Conservation (phyloP, 306 rosid species). For the Luffa acutangula region DNA sequence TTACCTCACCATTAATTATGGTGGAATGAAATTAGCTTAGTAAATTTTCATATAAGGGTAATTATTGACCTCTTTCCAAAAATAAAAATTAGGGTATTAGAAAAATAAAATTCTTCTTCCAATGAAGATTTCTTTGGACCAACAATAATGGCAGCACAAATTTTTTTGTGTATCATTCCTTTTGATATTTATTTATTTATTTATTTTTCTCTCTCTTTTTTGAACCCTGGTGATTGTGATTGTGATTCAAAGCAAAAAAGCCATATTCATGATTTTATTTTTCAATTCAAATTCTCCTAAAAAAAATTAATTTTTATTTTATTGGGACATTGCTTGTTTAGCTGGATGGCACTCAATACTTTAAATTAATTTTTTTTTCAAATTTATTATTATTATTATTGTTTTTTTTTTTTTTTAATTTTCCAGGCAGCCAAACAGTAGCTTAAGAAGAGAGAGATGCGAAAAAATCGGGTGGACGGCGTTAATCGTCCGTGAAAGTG, state of each 20-base stretch:
- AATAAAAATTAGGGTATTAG: neutral
- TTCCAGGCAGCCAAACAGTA: neutral
- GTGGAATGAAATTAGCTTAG: too few relatives aligned
- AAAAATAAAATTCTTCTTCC: conserved; percentile 32
- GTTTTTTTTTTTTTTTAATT: neutral
- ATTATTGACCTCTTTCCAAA: neutral
- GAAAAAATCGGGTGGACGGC: neutral
- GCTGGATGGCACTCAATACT: neutral
- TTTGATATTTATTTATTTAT: neutral
- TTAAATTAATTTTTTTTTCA: neutral
- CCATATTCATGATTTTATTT: neutral
- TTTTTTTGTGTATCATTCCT: neutral
- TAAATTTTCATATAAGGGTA: neutral
- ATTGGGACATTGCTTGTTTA: neutral
- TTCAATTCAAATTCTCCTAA: neutral
- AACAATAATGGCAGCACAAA: conserved; percentile 12
- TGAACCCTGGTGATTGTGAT: neutral
- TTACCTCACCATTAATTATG: too few relatives aligned
- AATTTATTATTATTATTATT: too few relatives aligned
- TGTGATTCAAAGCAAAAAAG: neutral
- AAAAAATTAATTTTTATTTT: too few relatives aligned
- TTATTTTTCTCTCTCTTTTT: neutral
- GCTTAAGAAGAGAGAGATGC: neutral
- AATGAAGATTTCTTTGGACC: conserved; percentile 34
- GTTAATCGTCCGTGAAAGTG: neutral